Evolutionary conservation across 2,329 filamentous ascomycete species (phyloP), one percentile per base, ranked within the genome.

Genomic region (Thermomyces lanuginosus): DNA sequence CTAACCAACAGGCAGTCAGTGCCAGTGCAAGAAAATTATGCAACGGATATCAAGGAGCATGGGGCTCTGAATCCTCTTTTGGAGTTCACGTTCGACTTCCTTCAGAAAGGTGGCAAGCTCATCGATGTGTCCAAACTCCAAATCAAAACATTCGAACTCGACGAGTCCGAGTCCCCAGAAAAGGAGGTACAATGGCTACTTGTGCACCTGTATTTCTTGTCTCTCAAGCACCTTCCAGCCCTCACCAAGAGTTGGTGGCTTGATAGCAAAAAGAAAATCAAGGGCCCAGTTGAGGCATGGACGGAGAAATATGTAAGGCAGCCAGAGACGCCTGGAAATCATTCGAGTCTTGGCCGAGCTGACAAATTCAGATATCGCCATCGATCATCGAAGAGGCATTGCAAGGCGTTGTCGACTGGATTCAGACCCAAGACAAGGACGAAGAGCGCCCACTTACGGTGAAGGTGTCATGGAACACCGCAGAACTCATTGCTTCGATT

Each of bases 201-300:
- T 2, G 68, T 82, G 1, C 81, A 95, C 41, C 55, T 95, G 2
- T 95, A 81, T 58, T 95, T 84, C 49, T 64, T 84, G 4, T 68
- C 69, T 4, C 65, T 98, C 19, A 77, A 72, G 42, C 75, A 82
- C 44, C 63, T 79, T 0, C 82, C 83, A 0, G 75, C 73, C 2
- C 61, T 89, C 3, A 82, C 83, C 32, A 84, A 83, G 44, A 55
- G 63, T 1, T 95, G 89, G 82, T 92, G 76, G 58, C 69, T 86
- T 6, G 72, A 78, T 35, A 78, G 81, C 46, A 73, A 73, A 30
- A 83, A 75, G 10, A 64, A 70, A 32, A 76, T 89, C 49, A 92
- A 81, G 9, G 75, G 73, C 16, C 72, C 80, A 0, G 73, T 93
- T 12, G 78, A 89, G 48, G 56, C 62, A 1, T 98, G 86, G 82